Base-by-base conservation (phyloP, 2,329 filamentous ascomycete genomes). In the Hypoxylon sp. region DNA sequence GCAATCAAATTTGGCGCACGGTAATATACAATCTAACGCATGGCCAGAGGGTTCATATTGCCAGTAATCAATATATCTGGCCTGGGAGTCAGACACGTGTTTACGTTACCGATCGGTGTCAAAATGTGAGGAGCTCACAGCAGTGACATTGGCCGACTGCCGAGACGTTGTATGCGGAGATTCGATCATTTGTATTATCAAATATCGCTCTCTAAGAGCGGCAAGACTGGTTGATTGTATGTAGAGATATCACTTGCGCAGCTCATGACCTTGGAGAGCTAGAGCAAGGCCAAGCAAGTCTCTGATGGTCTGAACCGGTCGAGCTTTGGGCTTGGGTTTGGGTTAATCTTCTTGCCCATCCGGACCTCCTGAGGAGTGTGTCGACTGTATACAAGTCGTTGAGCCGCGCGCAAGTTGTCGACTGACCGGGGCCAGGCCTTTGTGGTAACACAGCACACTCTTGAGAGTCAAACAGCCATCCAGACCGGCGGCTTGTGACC, bases 401-500 rank as follows among this genome's bases (percentile, higher is more conserved):
- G 31, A 35, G 31, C 31, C 31, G 31, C 31, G 31, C 31, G 3
- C n/a, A n/a, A n/a, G n/a, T 17, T 6, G 31, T 35, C 31, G n/a
- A 35, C 10, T 35, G 31, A 35, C 31, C 5, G 10, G 31, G 31
- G 31, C 4, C 9, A 29, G 18, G 31, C 15, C 2, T 18, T 18
- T 17, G 10, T 35, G 31, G 31, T 35, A 35, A 18, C 31, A 35
- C 31, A 18, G 31, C 15, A 15, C n/a, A 35, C 31, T 6, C n/a
- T n/a, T n/a, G n/a, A n/a, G n/a, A n/a, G n/a, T n/a, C n/a, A n/a
- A n/a, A n/a, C n/a, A n/a, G n/a, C n/a, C n/a, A 23, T 21, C 21
- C 27, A 50, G 31, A 40, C 46, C n/a, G 43, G 40, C 42, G 52
- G 48, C 37, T 35, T 5, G 21, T 49, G 27, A 33, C 52, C 31